Conservation (phyloP, 1,284 basidiomycete species). For the Earliella scabrosa region DNA sequence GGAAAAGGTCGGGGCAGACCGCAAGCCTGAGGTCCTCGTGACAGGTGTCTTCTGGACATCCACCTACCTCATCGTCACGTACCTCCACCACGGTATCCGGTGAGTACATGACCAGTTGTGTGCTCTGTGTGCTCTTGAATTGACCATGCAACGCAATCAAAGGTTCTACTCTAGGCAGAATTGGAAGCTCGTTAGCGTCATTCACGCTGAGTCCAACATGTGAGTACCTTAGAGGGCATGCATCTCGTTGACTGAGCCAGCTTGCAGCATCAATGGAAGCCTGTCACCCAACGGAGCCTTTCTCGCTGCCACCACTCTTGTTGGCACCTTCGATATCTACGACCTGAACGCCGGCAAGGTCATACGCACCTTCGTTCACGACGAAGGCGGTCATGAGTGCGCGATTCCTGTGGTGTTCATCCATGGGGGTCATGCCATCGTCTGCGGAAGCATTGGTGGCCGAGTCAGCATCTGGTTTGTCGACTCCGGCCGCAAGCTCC, state of each 20-base stretch:
- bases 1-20: background rate
- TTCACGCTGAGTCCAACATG: no score
- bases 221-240: no score
- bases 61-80: background rate
- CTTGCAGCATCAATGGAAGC: no score
- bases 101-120: no score
- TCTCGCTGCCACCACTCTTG: background rate
- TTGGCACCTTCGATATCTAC: background rate
- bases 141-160: no score
- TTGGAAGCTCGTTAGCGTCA: no score
- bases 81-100: background rate
- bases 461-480: background rate
- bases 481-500: background rate
- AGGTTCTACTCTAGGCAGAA: no score
- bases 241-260: no score
- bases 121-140: no score
- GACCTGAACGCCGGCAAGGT: background rate
- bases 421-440: background rate
- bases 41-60: background rate
- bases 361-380: background rate
- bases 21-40: background rate
- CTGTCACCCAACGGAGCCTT: background rate
- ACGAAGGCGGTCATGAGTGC: background rate
- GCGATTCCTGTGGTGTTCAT: background rate
- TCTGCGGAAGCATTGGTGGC: background rate